These are phyloP conservation scores for Fusarium succisae DNA, from an alignment of 2,329 filamentous ascomycete species.

Conservation along the genomic window DNA sequence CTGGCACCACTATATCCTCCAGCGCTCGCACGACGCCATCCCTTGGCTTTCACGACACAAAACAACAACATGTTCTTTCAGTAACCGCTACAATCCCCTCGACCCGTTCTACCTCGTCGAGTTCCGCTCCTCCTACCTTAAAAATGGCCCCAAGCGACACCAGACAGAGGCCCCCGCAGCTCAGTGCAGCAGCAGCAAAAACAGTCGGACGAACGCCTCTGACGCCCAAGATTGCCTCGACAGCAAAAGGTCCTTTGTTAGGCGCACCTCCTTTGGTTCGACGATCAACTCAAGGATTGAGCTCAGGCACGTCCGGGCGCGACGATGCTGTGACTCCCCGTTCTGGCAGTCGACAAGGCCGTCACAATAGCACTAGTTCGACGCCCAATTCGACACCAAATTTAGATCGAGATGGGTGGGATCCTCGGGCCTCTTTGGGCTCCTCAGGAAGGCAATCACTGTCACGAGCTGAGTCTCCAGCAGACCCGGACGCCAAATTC, in stretches of 20 bases:
- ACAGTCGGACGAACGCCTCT: constrained; percentile 58
- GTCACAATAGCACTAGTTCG: constrained; percentile 73
- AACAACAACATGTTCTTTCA: constrained; percentile 45
- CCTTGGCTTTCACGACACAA: constrained; percentile 36
- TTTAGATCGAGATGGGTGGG: constrained; percentile 57
- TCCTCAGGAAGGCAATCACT: constrained; percentile 37
- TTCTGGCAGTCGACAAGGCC: constrained; percentile 76
- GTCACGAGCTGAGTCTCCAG: constrained; percentile 40
- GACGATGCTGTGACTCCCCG: constrained; percentile 72
- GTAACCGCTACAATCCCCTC: constrained; percentile 45
- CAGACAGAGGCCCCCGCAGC: constrained; percentile 73
- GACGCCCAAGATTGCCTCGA: constrained; percentile 64
- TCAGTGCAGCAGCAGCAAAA: constrained; percentile 70
- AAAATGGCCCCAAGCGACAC: constrained; percentile 61
- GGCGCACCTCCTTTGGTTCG: constrained; percentile 54
- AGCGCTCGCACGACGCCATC: constrained; percentile 28
- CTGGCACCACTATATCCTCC: constrained; percentile 34
- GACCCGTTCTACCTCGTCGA: constrained; percentile 41
- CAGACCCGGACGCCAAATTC: constrained; percentile 69
- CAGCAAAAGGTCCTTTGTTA: constrained; percentile 50
- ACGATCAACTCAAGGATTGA: constrained; percentile 44
- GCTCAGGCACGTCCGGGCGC: constrained; percentile 10
- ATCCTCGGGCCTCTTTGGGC: constrained; percentile 50
- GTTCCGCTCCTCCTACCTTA: constrained; percentile 29
- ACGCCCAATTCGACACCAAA: constrained; percentile 73